Evolutionary conservation across 2,329 filamentous ascomycete species (phyloP).

Genomic region (Hypoxylon sp.): DNA sequence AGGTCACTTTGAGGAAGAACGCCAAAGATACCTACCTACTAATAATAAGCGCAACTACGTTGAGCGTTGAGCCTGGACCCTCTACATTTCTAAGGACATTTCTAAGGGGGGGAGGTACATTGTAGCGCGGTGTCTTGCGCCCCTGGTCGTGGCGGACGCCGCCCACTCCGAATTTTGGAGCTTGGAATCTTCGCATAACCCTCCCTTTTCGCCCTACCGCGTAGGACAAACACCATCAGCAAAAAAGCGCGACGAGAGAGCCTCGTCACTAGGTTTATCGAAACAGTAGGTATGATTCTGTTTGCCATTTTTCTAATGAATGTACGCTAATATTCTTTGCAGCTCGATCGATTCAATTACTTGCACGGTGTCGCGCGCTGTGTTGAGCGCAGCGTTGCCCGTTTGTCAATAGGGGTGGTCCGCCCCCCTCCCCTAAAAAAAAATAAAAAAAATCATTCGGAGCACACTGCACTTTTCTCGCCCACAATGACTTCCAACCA

Average conservation of each 20-base stretch:
- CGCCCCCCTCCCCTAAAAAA: slow-evolving; percentile 34
- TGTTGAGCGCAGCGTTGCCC: slow-evolving; percentile 23
- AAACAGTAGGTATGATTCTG: too few species aligned
- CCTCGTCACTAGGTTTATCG: too few species aligned
- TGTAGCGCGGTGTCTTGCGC: slow-evolving; percentile 17
- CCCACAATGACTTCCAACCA: slow-evolving; percentile 43
- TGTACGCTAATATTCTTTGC: slow-evolving; percentile 33
- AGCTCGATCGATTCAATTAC: slow-evolving; percentile 33
- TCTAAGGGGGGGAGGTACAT: slow-evolving; percentile 19
- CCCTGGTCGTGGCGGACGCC: slow-evolving; percentile 25
- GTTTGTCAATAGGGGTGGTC: slow-evolving; percentile 42
- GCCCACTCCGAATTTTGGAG: slow-evolving; percentile 37
- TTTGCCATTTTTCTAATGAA: slow-evolving; percentile 3
- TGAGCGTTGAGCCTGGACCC: slow-evolving; percentile 12
- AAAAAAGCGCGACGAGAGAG: slow-evolving; percentile 32
- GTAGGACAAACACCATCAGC: slow-evolving; percentile 35
- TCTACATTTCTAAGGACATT: too few species aligned
- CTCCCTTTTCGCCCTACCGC: slow-evolving; percentile 36
- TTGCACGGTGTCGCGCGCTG: slow-evolving; percentile 39
- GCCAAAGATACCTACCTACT: too few species aligned
- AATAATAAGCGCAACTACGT: too few species aligned
- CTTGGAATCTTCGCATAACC: slow-evolving; percentile 33
- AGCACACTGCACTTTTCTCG: slow-evolving; percentile 4
- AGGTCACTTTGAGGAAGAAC: not conserved
- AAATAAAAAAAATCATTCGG: slow-evolving; percentile 1